phyloP scores from a whole-genome alignment of 306 rosid species.

The Lagenaria siceraria region DNA sequence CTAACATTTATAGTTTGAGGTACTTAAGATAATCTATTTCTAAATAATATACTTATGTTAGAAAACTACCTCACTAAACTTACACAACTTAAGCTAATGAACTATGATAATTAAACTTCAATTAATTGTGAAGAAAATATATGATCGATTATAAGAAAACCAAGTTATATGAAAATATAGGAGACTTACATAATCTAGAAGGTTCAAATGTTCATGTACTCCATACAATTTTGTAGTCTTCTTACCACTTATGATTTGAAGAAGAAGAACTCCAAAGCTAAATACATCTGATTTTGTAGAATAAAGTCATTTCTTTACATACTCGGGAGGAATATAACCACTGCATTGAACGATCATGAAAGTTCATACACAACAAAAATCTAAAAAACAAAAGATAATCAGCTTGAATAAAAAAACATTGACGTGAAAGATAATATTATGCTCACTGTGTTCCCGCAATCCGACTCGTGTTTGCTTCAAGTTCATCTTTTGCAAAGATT shows the following conservation, averaged over 20 bases:
- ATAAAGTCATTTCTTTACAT: conserved; percentile 38
- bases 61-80: background rate
- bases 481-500: conserved; percentile 38
- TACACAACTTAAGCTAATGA: too few species aligned
- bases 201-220: conserved; percentile 24
- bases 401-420: background rate
- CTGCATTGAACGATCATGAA: conserved; percentile 14
- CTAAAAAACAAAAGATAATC: background rate
- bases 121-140: background rate
- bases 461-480: conserved; percentile 45
- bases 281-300: conserved; percentile 37
- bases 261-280: conserved; percentile 31
- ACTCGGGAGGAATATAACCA: conserved; percentile 20
- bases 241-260: conserved; percentile 64
- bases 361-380: background rate
- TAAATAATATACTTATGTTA: too few species aligned
- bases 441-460: conserved; percentile 59
- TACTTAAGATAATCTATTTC: too few species aligned
- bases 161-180: background rate
- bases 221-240: conserved; percentile 33
- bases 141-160: background rate
- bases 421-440: background rate
- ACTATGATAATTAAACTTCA: background rate
- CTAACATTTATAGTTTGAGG: too few species aligned
- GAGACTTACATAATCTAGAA: conserved; percentile 41